Evolutionary conservation across 768 basidiomycete genomes (phyloP), one percentile per base, ranked within the genome.

Genomic region (Tremella yokohamensis): DNA sequence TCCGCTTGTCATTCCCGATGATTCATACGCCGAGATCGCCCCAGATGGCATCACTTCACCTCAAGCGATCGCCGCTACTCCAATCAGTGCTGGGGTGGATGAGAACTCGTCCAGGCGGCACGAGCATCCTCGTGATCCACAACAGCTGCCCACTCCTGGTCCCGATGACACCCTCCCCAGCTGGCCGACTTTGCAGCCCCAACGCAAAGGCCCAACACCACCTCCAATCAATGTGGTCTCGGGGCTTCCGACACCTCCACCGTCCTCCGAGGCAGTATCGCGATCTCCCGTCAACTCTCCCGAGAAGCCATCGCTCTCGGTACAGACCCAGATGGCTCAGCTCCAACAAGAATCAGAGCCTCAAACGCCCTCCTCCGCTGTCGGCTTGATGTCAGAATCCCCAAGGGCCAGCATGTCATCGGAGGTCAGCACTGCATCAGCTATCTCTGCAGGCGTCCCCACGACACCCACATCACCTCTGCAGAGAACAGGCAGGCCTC

Each of bases 1-100:
- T 54, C 66, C 69, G 1, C 52, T 65, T 2, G 66, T 65, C 4
- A 39, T 69, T 7, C 60, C 65, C 20, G 66, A 66, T 39, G 59
- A 62, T 48, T 19, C 53, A 19, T 69, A 68, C 38, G 68, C 56
- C 22, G 58, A 69, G 20, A 58, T 72, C 15, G 34, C 68, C 7
- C 70, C 70, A 2, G 70, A 72, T 49, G 68, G 70, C 2, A n/a
- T 34, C 54, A 63, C 22, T 37, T 37, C 8, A 45, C 50, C 8
- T 37, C 52, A 49, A 40, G 45, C 44, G 1, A 19, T 39, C 15
- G 40, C 60, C 15, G 18, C 49, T 1, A 8, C 44, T 7, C 22
- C 57, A 15, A 38, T 24, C 22, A 24, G n/a, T 8, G n/a, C 54
- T 16, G 39, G 15, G 11, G 60, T 24, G 25, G 52, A 58, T 49